These are phyloP conservation scores for Trichoderma atrobrunneum DNA, from an alignment of 2,329 filamentous ascomycete species.

Conservation along the genomic window DNA sequence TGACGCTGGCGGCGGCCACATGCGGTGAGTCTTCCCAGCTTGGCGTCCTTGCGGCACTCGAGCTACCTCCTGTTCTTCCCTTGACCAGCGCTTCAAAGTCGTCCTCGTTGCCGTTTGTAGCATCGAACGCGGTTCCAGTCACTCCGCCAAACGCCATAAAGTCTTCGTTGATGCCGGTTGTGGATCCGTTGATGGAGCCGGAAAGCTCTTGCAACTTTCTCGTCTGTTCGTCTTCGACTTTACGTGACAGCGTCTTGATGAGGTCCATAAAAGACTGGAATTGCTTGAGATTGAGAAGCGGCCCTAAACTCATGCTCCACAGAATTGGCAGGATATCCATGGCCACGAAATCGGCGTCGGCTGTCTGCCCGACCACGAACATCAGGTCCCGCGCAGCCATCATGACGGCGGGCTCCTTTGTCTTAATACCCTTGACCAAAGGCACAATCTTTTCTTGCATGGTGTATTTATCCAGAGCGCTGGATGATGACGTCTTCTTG, in stretches of 20 bases:
- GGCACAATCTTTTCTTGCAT: slow-evolving; percentile 98
- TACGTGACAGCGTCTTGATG: slow-evolving; percentile 74
- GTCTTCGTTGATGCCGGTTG: slow-evolving; percentile 56
- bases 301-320: slow-evolving; percentile 89
- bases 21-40: slow-evolving; percentile 50
- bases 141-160: slow-evolving; percentile 68
- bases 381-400: slow-evolving; percentile 86
- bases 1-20: slow-evolving; percentile 24
- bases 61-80: slow-evolving; percentile 47
- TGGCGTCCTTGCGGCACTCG: slow-evolving; percentile 40
- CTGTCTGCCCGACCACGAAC: slow-evolving; percentile 74
- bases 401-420: slow-evolving; percentile 97
- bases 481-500: slow-evolving; percentile 64
- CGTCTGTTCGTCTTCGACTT: slow-evolving; percentile 84
- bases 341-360: slow-evolving; percentile 87
- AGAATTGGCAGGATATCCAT: slow-evolving; percentile 86
- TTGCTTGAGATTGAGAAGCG: slow-evolving; percentile 79
- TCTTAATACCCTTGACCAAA: slow-evolving; percentile 88
- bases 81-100: slow-evolving; percentile 91
- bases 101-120: slow-evolving; percentile 54
- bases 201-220: slow-evolving; percentile 84
- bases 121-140: slow-evolving; percentile 58
- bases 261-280: slow-evolving; percentile 89
- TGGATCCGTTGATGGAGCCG: slow-evolving; percentile 50
- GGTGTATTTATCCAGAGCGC: slow-evolving; percentile 92